Evolutionary conservation across 2,329 filamentous ascomycete genomes (phyloP).

Genomic region (Microthyrium microscopicum): DNA sequence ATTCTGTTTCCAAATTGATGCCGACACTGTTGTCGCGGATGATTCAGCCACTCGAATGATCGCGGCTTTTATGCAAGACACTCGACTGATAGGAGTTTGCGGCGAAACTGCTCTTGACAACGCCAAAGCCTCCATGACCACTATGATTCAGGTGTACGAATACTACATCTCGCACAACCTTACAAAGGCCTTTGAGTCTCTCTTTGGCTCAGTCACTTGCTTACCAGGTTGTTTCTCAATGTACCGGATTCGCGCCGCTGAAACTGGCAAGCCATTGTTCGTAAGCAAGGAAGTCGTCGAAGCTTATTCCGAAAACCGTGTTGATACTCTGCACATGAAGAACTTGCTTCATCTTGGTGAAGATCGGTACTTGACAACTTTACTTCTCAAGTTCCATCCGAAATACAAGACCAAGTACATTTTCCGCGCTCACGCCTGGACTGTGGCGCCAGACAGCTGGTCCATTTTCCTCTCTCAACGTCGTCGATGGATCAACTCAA

Average conservation of each 20-base stretch:
- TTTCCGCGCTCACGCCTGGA: constrained; percentile 84
- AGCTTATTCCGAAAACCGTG: constrained; percentile 77
- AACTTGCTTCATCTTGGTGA: constrained; percentile 92
- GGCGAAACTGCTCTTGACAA: constrained; percentile 91
- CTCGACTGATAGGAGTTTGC: constrained; percentile 80
- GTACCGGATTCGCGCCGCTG: constrained; percentile 90
- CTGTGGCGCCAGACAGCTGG: constrained; percentile 90
- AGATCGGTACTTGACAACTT: constrained; percentile 89
- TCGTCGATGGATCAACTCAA: constrained; percentile 99
- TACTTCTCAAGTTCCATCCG: constrained; percentile 79
- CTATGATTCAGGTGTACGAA: constrained; percentile 99
- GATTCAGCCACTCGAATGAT: constrained; percentile 90
- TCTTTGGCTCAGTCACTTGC: constrained; percentile 96
- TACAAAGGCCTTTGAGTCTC: constrained; percentile 88
- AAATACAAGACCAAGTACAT: constrained; percentile 99
- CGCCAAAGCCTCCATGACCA: constrained; percentile 81
- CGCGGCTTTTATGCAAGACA: constrained; percentile 77
- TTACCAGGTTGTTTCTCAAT: constrained; percentile 97
- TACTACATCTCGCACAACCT: constrained; percentile 99
- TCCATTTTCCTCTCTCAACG: constrained; percentile 90
- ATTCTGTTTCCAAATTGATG: constrained; percentile 90
- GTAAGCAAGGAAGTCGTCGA: constrained; percentile 86
- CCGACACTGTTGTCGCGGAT: constrained; percentile 80
- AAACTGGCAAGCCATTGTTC: constrained; percentile 89
- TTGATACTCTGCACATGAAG: constrained; percentile 98